Base-by-base conservation (phyloP, 495 filamentous ascomycete species). In the Talaromyces trachyspermus region DNA sequence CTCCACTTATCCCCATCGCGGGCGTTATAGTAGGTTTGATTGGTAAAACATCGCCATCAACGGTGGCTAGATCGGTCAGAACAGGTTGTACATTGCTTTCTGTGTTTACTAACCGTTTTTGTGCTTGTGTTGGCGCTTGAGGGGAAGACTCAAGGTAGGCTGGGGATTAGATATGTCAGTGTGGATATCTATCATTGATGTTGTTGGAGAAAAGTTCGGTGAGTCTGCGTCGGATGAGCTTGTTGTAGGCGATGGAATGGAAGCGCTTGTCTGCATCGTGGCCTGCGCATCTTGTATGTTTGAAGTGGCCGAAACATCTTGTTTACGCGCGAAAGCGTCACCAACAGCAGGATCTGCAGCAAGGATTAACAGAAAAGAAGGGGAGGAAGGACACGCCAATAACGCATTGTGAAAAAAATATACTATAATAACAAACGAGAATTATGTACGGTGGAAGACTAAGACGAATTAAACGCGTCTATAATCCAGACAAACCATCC, bases 11-110 rank as follows among this genome's bases (percentile, higher is more conserved):
- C 8, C 79, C 84, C 59, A 87, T 74, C 43, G 80, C 89, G 9
- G 91, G 90, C 9, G 86, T 95, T 36, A 96, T 76, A 23, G 56
- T 58, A 1, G 91, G 89, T 12, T 78, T 56, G 36, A 95, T 70
- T 0, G 91, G 91, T 19, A 95, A 74, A 38, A 54, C 57, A 27
- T 62, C 35, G 10, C 9, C 38, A 44, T 49, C 29, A 3, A 36
- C 2, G 20, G 20, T 46, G 14, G 17, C 44, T 46, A 9, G 23
- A 6, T 11, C 4, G 15, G n/a, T 46, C 11, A 36, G 44, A 46
- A 46, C 10, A 17, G 4, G 18, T 45, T 15, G 24, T 20, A 20
- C 12, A 3, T 3, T 20, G 2, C 12, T 14, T n/a, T 19, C 19
- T 3, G 25, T 2, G 6, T 20, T 8, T 9, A 26, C 48, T 32